Conservation (phyloP, 208 protist species). For the Crithidia fasciculata region DNA sequence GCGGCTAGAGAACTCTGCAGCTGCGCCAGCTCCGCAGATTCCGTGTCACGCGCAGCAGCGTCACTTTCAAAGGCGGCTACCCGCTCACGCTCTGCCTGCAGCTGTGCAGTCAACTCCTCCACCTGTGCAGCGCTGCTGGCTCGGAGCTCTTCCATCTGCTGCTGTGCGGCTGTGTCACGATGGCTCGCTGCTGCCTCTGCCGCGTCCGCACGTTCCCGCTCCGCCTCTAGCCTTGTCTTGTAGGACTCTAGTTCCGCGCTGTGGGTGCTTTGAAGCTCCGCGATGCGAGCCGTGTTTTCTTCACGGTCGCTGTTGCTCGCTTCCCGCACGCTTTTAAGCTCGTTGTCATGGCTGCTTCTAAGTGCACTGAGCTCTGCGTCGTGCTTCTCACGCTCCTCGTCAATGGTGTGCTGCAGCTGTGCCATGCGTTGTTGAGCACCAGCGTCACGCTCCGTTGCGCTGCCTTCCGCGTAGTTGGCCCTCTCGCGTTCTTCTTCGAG, state of each 20-base stretch:
- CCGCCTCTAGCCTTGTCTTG: not conserved
- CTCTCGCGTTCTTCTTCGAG: not conserved
- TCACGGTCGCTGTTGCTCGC: too few species aligned
- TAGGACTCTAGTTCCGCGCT: not conserved
- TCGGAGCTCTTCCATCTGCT: not conserved
- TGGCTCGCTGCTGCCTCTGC: not conserved
- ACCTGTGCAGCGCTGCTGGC: not conserved
- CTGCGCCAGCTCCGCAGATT: too few species aligned
- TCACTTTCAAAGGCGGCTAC: too few species aligned
- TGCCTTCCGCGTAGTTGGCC: not conserved
- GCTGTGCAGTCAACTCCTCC: conserved; percentile 13
- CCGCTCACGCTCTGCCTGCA: too few species aligned
- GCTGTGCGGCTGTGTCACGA: not conserved
- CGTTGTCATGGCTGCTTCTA: not conserved
- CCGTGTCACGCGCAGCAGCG: too few species aligned
- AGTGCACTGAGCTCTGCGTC: not conserved
- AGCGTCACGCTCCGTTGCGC: not conserved
- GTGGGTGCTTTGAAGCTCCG: conserved; percentile 3
- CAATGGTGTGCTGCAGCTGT: not conserved
- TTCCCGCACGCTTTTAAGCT: too few species aligned
- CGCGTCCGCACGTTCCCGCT: not conserved
- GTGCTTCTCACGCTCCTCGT: conserved; percentile 1
- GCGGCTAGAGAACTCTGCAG: too few species aligned
- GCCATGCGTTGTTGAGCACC: not conserved
- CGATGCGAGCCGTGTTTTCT: too few species aligned